phyloP scores from a whole-genome alignment of 2,329 filamentous ascomycete species.

The Beauveria bassiana region DNA sequence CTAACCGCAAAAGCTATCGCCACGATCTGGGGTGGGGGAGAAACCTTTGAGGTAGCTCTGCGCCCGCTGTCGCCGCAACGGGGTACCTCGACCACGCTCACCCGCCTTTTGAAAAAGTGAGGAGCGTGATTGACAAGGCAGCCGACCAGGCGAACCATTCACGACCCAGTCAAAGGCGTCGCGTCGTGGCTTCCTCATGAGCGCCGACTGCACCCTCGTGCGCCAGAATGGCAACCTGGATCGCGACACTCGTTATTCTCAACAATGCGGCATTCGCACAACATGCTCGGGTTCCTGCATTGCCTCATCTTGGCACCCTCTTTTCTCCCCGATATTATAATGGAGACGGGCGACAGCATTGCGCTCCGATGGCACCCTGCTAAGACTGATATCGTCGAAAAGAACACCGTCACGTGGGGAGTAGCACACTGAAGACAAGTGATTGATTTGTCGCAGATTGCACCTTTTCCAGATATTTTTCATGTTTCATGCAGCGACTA shows the following conservation, averaged over 20 bases:
- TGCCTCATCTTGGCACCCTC: neutral
- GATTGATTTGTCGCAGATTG: neutral
- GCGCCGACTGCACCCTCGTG: neutral
- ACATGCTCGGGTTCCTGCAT: constrained; percentile 6
- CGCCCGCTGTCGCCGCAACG: neutral
- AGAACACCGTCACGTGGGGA: neutral
- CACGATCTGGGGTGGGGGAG: neutral
- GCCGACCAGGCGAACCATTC: constrained; percentile 11
- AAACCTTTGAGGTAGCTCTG: neutral
- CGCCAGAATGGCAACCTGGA: neutral
- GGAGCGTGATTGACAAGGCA: constrained; percentile 12
- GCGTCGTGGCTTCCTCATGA: neutral
- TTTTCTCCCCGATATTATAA: neutral
- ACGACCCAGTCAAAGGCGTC: constrained; percentile 6
- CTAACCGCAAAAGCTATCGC: neutral
- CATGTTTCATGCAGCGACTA: neutral
- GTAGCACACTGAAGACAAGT: neutral
- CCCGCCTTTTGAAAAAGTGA: neutral
- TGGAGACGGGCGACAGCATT: neutral
- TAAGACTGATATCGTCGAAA: too few relatives aligned
- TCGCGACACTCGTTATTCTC: neutral
- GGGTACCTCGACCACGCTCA: neutral
- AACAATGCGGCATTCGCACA: neutral
- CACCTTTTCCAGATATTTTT: neutral
- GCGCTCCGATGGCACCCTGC: neutral